Evolutionary conservation across 441 rosid species (phyloP), one percentile per base, ranked within the genome.

Genomic region (Manihot esculenta): DNA sequence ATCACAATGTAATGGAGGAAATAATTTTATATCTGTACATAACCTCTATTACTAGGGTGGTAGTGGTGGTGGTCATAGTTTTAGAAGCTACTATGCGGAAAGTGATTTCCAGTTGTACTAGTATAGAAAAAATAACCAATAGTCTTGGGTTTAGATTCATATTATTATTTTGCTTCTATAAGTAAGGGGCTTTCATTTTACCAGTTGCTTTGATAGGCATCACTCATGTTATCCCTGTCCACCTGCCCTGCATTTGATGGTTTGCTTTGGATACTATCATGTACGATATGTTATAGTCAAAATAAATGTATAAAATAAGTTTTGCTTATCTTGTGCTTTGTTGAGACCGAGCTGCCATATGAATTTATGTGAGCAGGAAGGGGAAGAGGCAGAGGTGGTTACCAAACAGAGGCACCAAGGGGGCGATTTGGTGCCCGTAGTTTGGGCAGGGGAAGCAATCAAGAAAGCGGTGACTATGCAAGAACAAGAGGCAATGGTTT

Each of bases 371-470:
- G 76, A 73, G 72, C 80, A 87, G 97, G 97, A 76, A 85, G 97
- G 78, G 97, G 96, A 71, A 80, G 97, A 27, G 94, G 99, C 72
- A 75, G 99, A 65, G 88, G 94, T 0, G 76, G 89, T 41, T 91
- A 85, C 77, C 96, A 78, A 75, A 68, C 84, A 13, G 97, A 93
- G 44, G 79, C 88, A 49, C 72, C 88, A 42, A 86, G 97, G 80
- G 97, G 94, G 38, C 88, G 96, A 58, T 85, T 80, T 70, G 89
- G 96, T 73, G 76, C 80, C 27, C 97, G 94, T 45, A 62, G 81
- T 72, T 77, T 73, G 60, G 89, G 95, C 55, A 85, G 97, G 80
- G 94, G 92, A 70, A 79, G 71, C 72, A 56, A 64, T 86, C 89
- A 85, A 72, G 98, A 92, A n/a, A 80, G 85, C 18, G 72, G 85